Evolutionary conservation across 352 stramenopile genomes (phyloP).

Genomic region (Phytophthora pisi): DNA sequence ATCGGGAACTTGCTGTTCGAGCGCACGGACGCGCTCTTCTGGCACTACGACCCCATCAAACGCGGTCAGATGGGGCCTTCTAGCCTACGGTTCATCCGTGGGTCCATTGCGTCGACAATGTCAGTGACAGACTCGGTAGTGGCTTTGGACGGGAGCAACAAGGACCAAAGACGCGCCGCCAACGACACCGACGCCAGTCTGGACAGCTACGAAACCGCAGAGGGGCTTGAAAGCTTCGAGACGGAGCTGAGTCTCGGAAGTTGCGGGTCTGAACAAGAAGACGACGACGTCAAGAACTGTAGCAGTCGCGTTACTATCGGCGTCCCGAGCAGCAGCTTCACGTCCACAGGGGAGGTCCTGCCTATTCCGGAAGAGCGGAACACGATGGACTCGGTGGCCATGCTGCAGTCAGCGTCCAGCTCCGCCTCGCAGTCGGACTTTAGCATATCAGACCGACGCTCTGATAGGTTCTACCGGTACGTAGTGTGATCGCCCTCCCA

Average conservation of each 20-base stretch:
- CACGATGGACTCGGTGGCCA: conserved; percentile 26
- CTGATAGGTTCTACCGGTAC: conserved; percentile 14
- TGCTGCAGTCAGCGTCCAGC: conserved; percentile 24
- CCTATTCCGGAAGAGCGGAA: conserved; percentile 7
- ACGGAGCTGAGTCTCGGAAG: conserved; percentile 24
- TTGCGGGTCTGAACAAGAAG: conserved; percentile 11
- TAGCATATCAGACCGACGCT: conserved; percentile 19
- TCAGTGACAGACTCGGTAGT: conserved; percentile 27
- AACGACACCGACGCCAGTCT: conserved; percentile 14
- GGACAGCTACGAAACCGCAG: conserved; percentile 21
- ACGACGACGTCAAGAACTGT: conserved; percentile 7
- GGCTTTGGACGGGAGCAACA: conserved; percentile 21
- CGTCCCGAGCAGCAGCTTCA: conserved; percentile 15
- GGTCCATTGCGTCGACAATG: conserved; percentile 31
- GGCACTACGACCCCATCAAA: conserved; percentile 47
- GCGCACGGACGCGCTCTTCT: conserved; percentile 45
- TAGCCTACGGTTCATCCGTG: conserved; percentile 33
- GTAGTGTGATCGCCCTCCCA: conserved; percentile 6
- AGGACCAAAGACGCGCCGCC: conserved; percentile 5
- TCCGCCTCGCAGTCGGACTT: conserved; percentile 20
- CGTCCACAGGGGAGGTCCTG: conserved; percentile 11
- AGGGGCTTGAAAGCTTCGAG: conserved; percentile 18
- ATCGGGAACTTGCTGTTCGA: conserved; percentile 47
- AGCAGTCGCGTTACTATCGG: conserved; percentile 25
- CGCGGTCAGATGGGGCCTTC: conserved; percentile 25